Evolutionary conservation across 805 yeast species (phyloP), one percentile per base, ranked within the genome.

Genomic region (Schwanniomyces polymorphus): DNA sequence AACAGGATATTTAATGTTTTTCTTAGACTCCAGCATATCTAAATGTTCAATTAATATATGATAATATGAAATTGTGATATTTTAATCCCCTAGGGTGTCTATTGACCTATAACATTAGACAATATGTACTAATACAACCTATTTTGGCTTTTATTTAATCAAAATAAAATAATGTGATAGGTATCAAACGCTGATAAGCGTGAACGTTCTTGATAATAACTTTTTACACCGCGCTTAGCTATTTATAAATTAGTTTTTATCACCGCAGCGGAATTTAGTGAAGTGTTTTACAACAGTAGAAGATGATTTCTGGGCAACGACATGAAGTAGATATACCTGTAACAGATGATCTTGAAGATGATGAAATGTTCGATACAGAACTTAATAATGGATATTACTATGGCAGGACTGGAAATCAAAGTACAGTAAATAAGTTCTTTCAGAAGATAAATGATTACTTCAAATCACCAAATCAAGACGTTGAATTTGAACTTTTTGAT

Each of bases 321-420:
- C 79, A 76, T 52, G 63, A 59, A 1, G 78, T 74, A 6, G 88
- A 82, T 50, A 58, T 79, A 3, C 87, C 86, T 0, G 69, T 82
- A 4, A 78, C 83, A 0, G 75, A 82, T 53, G 75, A 69, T 21
- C 55, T 56, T 4, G 75, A 63, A 12, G 78, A 72, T 45, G 73
- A 69, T 45, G 47, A 63, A 16, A 38, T 67, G 3, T 60, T 61
- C 47, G 48, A 49, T 6, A 60, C 65, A 21, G 58, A 49, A 16
- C 45, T 41, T 10, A 40, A 21, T 10, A 58, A 64, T 38, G 45
- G 48, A 3, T 38, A 61, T 41, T 70, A 65, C 52, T 64, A 56
- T 45, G 67, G 62, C 37, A 33, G 48, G 25, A 41, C 39, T 16
- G 33, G 41, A 7, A 26, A 33, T 21, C 9, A 34, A 16, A 38